Percentiles rank a stretch among this genome's conserved stretches.
Conservation (phyloP, 169 alveolate species). For the Cryptosporidium sp. region DNA sequence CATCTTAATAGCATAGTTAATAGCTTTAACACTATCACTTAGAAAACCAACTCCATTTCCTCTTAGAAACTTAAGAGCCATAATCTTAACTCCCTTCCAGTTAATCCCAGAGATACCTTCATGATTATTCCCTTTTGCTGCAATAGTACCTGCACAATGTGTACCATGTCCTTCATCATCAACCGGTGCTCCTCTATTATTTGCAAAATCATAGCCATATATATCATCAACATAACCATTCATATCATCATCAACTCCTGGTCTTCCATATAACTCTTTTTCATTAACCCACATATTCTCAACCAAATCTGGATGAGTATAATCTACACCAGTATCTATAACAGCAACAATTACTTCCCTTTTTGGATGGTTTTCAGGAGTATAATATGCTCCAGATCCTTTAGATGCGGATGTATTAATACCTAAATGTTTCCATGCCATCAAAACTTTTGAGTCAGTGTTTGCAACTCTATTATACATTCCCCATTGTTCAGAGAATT, state of each 20-base stretch:
- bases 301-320: conserved; percentile 85
- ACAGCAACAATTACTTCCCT: conserved; percentile 82
- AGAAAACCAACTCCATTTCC: conserved; percentile 82
- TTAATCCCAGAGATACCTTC: conserved; percentile 76
- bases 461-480: conserved; percentile 55
- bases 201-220: conserved; percentile 83
- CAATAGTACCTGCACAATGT: conserved; percentile 84
- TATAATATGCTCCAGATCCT: conserved; percentile 4
- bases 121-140: conserved; percentile 82
- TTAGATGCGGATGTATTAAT: conserved; percentile 19
- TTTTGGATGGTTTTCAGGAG: conserved; percentile 75
- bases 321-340: conserved; percentile 90
- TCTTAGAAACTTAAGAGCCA: conserved; percentile 80
- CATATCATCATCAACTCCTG: conserved; percentile 82
- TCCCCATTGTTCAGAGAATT: conserved; percentile 69
- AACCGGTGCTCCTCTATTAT: conserved; percentile 79
- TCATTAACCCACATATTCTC: conserved; percentile 83
- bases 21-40: conserved; percentile 80
- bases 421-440: conserved; percentile 73
- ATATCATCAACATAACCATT: conserved; percentile 85
- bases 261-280: conserved; percentile 82
- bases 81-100: conserved; percentile 57
- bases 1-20: conserved; percentile 81
- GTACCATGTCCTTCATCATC: conserved; percentile 85
- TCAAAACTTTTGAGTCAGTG: conserved; percentile 67